Base-by-base conservation (phyloP, 169 alveolate species). In the Cyclospora cayetanensis region DNA sequence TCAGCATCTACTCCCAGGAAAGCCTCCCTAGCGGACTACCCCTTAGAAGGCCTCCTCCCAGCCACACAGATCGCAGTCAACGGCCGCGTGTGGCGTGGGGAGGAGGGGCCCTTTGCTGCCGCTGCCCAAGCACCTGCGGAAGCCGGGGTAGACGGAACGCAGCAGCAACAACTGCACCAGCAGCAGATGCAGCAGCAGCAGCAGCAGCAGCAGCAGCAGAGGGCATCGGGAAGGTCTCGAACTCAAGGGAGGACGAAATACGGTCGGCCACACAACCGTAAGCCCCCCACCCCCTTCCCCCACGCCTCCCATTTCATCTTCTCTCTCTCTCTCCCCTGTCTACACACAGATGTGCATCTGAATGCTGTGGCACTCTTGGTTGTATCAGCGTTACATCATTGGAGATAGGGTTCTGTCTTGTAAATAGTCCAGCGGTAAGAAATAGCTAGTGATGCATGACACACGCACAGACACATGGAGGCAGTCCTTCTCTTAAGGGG, bases 251-350 rank as follows among this genome's bases (percentile, higher is more conserved):
- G 86, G 53, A 76, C 86, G 18, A 39, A 43, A 76, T 76, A 76
- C 68, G 86, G 86, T 39, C 86, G 86, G 20, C 65, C 86, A 15
- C 86, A 76, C 68, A 76, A 76, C 86, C 63, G 86, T 76, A 27
- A 76, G 86, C 42, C 60, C 15, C 60, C n/a, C n/a, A n/a, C n/a
- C n/a, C n/a, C n/a, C n/a, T n/a, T n/a, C n/a, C n/a, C n/a, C n/a
- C n/a, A n/a, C n/a, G n/a, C n/a, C n/a, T n/a, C n/a, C n/a, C n/a
- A n/a, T n/a, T n/a, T n/a, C n/a, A n/a, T n/a, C n/a, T n/a, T n/a
- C n/a, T n/a, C n/a, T n/a, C n/a, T n/a, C n/a, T n/a, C n/a, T n/a
- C n/a, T n/a, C n/a, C n/a, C n/a, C n/a, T n/a, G n/a, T n/a, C n/a
- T n/a, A n/a, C n/a, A n/a, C n/a, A n/a, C n/a, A n/a, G n/a, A n/a